Evolutionary conservation across 805 yeast genomes (phyloP).

Genomic region (Ogataea philodendri): DNA sequence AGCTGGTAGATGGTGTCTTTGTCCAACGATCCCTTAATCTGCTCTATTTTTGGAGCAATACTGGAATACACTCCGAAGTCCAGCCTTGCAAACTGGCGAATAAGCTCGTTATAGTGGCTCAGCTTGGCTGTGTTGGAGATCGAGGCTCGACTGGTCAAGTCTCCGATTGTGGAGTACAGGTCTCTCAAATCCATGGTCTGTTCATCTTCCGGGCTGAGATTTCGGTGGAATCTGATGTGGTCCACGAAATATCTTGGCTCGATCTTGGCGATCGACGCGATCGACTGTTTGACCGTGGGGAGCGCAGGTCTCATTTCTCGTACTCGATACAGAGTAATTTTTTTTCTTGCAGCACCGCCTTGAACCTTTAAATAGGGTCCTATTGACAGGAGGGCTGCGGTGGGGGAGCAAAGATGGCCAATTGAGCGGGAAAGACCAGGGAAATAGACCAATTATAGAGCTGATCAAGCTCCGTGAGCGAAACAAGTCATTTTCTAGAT

Average conservation of each 20-base stretch:
- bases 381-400: too few relatives aligned
- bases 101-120: conserved; percentile 24
- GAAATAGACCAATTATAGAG: too few relatives aligned
- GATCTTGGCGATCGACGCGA: background rate
- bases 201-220: conserved; percentile 1
- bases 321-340: conserved; percentile 1
- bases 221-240: conserved; percentile 4
- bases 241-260: conserved; percentile 4
- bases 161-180: conserved; percentile 5
- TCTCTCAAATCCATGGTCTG: conserved; percentile 3
- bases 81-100: conserved; percentile 25
- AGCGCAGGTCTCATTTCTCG: conserved; percentile 4
- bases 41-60: conserved; percentile 12
- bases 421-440: too few relatives aligned
- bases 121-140: conserved; percentile 16
- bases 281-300: conserved; percentile 8
- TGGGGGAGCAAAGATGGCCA: too few relatives aligned
- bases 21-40: conserved; percentile 9
- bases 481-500: conserved; percentile 1
- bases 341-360: conserved; percentile 10
- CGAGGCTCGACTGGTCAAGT: conserved; percentile 4
- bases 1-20: conserved; percentile 24
- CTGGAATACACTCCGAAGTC: conserved; percentile 29
- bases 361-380: too few relatives aligned
- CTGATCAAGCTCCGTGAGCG: too few relatives aligned